Percentiles rank a stretch among this genome's conserved stretches.
phyloP scores from a whole-genome alignment of 1,284 basidiomycete species.

The Tetrapyrgos nigripes region DNA sequence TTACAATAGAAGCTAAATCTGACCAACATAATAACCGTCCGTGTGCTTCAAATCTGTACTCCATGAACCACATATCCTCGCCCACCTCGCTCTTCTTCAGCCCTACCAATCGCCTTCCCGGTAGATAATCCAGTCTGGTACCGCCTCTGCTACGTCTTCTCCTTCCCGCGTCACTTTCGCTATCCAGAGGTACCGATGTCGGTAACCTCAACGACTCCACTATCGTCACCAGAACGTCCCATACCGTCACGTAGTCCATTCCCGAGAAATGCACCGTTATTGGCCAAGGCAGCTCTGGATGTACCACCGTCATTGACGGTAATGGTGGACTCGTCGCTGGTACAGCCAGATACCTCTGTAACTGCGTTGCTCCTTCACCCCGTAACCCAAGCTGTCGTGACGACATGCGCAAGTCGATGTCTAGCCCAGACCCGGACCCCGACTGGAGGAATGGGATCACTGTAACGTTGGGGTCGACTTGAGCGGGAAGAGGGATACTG shows the following conservation, averaged over 20 bases:
- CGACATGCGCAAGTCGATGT: background rate
- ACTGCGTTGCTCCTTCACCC: background rate
- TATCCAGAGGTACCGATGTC: background rate
- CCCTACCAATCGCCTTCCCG: conserved; percentile 7
- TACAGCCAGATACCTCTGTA: background rate
- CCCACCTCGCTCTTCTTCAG: conserved; percentile 1
- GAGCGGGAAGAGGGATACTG: background rate
- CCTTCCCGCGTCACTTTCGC: too few relatives aligned
- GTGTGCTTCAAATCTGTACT: background rate
- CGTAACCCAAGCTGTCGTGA: background rate
- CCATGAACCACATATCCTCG: conserved; percentile 14
- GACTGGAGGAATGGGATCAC: background rate
- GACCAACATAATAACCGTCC: background rate
- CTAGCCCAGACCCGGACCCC: background rate
- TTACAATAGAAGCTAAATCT: background rate
- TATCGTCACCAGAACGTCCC: conserved; percentile 13
- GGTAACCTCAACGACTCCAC: background rate
- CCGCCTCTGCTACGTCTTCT: background rate
- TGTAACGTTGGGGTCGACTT: background rate
- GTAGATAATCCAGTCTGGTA: conserved; percentile 1
- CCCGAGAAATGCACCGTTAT: conserved; percentile 12
- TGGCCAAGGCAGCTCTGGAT: conserved; percentile 12
- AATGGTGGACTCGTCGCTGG: conserved; percentile 14
- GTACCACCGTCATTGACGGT: conserved; percentile 15
- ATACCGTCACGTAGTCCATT: conserved; percentile 10